Evolutionary conservation across 2,329 filamentous ascomycete genomes (phyloP), one percentile per base, ranked within the genome.

Genomic region (Pseudogymnoascus sp.): DNA sequence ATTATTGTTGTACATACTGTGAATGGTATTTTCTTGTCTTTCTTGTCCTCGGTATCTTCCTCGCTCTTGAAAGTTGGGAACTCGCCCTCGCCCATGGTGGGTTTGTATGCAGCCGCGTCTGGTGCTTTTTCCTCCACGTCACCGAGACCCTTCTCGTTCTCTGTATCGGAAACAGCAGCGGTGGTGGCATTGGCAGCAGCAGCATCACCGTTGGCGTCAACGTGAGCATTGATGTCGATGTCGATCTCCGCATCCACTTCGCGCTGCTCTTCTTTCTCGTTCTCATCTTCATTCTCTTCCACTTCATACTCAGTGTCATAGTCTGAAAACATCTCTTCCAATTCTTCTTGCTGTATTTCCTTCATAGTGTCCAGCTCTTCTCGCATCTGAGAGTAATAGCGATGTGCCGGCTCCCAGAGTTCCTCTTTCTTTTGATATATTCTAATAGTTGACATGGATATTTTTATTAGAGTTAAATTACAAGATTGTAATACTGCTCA

Each of bases 221-320:
- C 75, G 28, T 65, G 69, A 37, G 62, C 61, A 12, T 63, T 65
- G 2, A 70, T 72, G 36, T 68, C 70, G 8, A 54, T 72, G 63
- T 70, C 73, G 62, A 63, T 72, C 41, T 14, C 20, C 12, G n/a
- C 20, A n/a, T 47, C 41, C 12, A 6, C 14, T 20, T 47, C 20
- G 20, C 41, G 20, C 41, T 25, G 11, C 20, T n/a, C 38, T 22
- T 22, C 38, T 11, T 22, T 41, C 38, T 22, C 38, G 11, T 22
- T 7, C 18, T 22, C 38, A 9, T 7, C 11, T 6, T 22, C 18
- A 4, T 39, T 7, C 16, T 11, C n/a, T 41, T 11, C 18, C 18
- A 43, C 11, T 22, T 43, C 39, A 3, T 43, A 25, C 12, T 25
- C 39, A 4, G 14, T 12, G 5, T n/a, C 39, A 7, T 2, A 25